Conservation (phyloP, 345 rosid genomes). For the Stellera chamaejasme region DNA sequence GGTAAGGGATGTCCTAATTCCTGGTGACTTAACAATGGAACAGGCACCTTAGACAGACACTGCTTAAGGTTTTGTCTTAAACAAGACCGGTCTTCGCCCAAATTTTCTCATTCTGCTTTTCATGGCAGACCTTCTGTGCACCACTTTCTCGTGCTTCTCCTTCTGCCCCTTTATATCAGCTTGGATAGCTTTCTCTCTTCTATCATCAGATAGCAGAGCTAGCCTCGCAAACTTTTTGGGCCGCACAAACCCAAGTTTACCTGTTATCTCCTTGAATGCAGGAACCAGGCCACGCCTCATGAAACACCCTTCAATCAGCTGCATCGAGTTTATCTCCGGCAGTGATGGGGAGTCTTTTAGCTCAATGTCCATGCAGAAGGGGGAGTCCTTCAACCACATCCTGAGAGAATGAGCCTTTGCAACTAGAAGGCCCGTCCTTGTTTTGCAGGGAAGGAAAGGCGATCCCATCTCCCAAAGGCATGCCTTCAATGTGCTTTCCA, state of each 20-base stretch:
- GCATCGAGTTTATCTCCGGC: constrained; percentile 70
- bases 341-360: constrained; percentile 57
- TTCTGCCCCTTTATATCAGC: constrained; percentile 61
- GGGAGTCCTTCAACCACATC: constrained; percentile 98
- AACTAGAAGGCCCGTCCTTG: constrained; percentile 70
- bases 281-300: constrained; percentile 85
- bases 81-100: constrained; percentile 13
- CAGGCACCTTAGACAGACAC: too few relatives aligned
- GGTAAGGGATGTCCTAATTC: too few relatives aligned
- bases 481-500: constrained; percentile 70
- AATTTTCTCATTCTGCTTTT: constrained; percentile 19
- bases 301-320: constrained; percentile 74
- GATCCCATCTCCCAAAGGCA: constrained; percentile 99
- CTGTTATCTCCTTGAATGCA: constrained; percentile 76
- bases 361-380: constrained; percentile 90
- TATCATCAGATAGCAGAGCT: constrained; percentile 66
- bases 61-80: background rate
- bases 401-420: constrained; percentile 92
- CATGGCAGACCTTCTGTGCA: constrained; percentile 19
- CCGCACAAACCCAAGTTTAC: constrained; percentile 65
- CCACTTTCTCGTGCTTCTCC: constrained; percentile 55
- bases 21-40: too few relatives aligned
- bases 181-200: constrained; percentile 62
- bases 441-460: constrained; percentile 82
- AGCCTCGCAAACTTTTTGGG: constrained; percentile 83